Conservation (phyloP, 495 filamentous ascomycete genomes). For the Talaromyces wortmannii region DNA sequence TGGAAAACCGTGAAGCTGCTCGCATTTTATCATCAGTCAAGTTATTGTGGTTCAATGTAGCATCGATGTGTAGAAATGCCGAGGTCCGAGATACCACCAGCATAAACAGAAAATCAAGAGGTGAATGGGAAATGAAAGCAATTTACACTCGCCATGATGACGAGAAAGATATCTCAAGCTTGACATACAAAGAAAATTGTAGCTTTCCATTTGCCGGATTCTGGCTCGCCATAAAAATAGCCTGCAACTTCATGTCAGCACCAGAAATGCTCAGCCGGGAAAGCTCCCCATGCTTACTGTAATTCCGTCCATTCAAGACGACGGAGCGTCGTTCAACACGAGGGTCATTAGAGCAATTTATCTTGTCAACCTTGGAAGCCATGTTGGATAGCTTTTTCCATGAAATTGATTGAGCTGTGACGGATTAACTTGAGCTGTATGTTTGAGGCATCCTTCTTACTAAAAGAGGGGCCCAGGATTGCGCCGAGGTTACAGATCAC, state of each 20-base stretch:
- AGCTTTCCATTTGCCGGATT: slow-evolving; percentile 38
- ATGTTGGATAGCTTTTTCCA: slow-evolving; percentile 18
- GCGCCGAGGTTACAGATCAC: no score
- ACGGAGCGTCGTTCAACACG: slow-evolving; percentile 55
- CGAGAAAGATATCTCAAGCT: not conserved
- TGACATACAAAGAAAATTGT: slow-evolving; percentile 60
- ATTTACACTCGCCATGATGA: not conserved
- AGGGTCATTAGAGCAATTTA: slow-evolving; percentile 52
- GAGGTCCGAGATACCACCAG: not conserved
- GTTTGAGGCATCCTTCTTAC: no score
- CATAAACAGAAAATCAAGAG: not conserved
- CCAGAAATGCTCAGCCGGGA: not conserved
- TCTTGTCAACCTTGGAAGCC: slow-evolving; percentile 43
- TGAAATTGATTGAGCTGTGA: no score
- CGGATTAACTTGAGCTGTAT: no score
- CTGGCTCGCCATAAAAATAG: slow-evolving; percentile 61
- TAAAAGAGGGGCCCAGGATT: no score
- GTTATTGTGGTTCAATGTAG: slow-evolving; percentile 2
- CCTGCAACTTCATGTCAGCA: slow-evolving; percentile 20
- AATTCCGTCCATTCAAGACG: slow-evolving; percentile 55
- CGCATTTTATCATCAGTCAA: not conserved
- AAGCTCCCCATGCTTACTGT: slow-evolving; percentile 33
- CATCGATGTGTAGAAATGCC: not conserved
- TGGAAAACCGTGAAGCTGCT: slow-evolving; percentile 58
- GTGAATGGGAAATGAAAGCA: not conserved